Evolutionary conservation across 768 basidiomycete genomes (phyloP).

Genomic region (Mycena epipterygia): DNA sequence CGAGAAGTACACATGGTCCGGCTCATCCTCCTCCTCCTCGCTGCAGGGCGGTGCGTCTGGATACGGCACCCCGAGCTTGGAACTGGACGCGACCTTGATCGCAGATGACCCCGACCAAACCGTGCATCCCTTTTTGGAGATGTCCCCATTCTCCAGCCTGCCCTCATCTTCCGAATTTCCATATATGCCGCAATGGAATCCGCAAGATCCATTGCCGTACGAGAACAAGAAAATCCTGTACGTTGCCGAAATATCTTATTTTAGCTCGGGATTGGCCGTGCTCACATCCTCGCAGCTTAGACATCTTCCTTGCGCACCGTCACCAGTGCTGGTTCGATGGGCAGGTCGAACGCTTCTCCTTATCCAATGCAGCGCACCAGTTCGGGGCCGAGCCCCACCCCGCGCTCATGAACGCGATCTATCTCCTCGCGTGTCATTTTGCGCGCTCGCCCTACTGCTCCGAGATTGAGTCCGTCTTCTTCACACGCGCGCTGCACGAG

Average conservation of each 20-base stretch:
- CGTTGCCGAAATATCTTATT: slow-evolving; percentile 37
- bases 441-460: slow-evolving; percentile 55
- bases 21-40: slow-evolving; percentile 33
- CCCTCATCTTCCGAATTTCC: slow-evolving; percentile 33
- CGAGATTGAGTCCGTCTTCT: slow-evolving; percentile 62
- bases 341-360: slow-evolving; percentile 59
- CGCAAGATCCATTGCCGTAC: slow-evolving; percentile 44
- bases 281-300: slow-evolving; percentile 54
- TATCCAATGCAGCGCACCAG: slow-evolving; percentile 46
- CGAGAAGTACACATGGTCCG: slow-evolving; percentile 30
- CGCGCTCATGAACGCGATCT: slow-evolving; percentile 72
- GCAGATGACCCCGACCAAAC: slow-evolving; percentile 29
- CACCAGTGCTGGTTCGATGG: slow-evolving; percentile 73
- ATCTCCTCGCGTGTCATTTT: slow-evolving; percentile 71
- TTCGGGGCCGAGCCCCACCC: slow-evolving; percentile 61
- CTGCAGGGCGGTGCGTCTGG: slow-evolving; percentile 27
- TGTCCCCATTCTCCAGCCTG: slow-evolving; percentile 37
- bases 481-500: slow-evolving; percentile 62
- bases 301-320: slow-evolving; percentile 68
- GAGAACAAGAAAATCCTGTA: slow-evolving; percentile 56
- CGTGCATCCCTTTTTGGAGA: slow-evolving; percentile 31
- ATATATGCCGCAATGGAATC: slow-evolving; percentile 44
- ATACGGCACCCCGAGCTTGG: slow-evolving; percentile 31
- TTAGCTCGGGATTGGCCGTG: background rate
- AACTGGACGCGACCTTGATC: slow-evolving; percentile 1